phyloP scores from a whole-genome alignment of 805 yeast species.

The Ogataea haglerorum region DNA sequence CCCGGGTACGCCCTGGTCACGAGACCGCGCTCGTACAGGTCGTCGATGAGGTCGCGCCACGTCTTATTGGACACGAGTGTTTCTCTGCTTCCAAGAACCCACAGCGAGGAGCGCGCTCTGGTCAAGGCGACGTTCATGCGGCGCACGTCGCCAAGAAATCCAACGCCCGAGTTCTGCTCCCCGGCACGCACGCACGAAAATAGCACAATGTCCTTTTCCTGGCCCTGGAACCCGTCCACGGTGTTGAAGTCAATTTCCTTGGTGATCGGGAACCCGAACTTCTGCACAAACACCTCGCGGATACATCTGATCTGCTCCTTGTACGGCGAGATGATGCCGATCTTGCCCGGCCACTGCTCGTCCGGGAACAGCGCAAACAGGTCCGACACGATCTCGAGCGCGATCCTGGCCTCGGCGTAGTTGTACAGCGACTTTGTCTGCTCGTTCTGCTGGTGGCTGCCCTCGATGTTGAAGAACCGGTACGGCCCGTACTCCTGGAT shows the following conservation, averaged over 20 bases:
- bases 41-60: constrained; percentile 67
- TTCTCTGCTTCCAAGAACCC: constrained; percentile 83
- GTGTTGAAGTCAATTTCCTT: constrained; percentile 84
- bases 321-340: constrained; percentile 94
- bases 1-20: constrained; percentile 24
- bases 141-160: constrained; percentile 85
- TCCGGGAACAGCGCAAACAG: constrained; percentile 48
- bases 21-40: constrained; percentile 53
- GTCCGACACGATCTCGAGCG: constrained; percentile 59
- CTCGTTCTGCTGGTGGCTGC: constrained; percentile 61
- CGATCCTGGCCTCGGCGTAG: constrained; percentile 65
- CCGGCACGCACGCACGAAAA: constrained; percentile 94
- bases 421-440: constrained; percentile 72
- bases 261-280: constrained; percentile 61
- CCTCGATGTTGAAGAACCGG: constrained; percentile 66
- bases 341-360: constrained; percentile 59
- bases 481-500: constrained; percentile 63
- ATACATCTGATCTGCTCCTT: constrained; percentile 75
- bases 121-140: constrained; percentile 98
- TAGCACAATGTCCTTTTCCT: constrained; percentile 90
- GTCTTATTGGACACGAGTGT: constrained; percentile 62
- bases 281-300: constrained; percentile 50
- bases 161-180: constrained; percentile 63
- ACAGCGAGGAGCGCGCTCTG: constrained; percentile 85
- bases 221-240: constrained; percentile 97